Conservation (phyloP, 2,329 filamentous ascomycete species). For the Stagonosporopsis rhizophila region DNA sequence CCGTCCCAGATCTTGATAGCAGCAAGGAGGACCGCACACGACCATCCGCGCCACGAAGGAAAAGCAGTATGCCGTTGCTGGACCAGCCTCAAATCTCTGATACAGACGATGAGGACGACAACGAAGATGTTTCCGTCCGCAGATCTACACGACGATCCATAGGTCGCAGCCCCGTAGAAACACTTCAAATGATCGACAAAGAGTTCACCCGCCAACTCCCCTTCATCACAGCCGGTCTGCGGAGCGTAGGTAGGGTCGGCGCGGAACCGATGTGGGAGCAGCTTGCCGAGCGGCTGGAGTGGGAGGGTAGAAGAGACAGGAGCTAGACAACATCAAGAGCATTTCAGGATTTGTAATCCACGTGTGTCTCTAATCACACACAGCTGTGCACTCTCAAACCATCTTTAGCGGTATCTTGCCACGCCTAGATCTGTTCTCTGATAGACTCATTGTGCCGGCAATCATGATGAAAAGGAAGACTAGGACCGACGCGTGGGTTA, state of each 20-base stretch:
- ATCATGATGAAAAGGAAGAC: background rate
- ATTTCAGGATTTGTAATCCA: background rate
- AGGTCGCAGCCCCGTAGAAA: constrained; percentile 35
- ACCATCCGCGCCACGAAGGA: constrained; percentile 20
- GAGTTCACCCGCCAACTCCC: constrained; percentile 71
- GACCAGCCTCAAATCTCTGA: constrained; percentile 35
- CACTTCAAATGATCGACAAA: constrained; percentile 63
- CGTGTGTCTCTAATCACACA: background rate
- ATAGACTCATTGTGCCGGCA: background rate
- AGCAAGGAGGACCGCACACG: background rate
- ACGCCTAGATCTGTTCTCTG: background rate
- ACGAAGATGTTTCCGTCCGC: constrained; percentile 3
- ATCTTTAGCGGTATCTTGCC: background rate
- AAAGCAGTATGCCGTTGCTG: constrained; percentile 25
- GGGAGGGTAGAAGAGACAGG: constrained; percentile 38
- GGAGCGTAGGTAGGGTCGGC: constrained; percentile 76
- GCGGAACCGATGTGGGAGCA: constrained; percentile 79
- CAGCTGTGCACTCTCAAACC: background rate
- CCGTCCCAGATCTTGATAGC: constrained; percentile 50
- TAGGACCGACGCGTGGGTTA: background rate
- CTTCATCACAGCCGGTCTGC: constrained; percentile 76
- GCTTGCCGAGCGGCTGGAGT: constrained; percentile 79
- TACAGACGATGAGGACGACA: constrained; percentile 34
- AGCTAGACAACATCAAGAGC: background rate
- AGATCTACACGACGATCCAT: background rate